phyloP scores from a whole-genome alignment of 208 protist genomes.

The Acanthamoeba lugdunensis region DNA sequence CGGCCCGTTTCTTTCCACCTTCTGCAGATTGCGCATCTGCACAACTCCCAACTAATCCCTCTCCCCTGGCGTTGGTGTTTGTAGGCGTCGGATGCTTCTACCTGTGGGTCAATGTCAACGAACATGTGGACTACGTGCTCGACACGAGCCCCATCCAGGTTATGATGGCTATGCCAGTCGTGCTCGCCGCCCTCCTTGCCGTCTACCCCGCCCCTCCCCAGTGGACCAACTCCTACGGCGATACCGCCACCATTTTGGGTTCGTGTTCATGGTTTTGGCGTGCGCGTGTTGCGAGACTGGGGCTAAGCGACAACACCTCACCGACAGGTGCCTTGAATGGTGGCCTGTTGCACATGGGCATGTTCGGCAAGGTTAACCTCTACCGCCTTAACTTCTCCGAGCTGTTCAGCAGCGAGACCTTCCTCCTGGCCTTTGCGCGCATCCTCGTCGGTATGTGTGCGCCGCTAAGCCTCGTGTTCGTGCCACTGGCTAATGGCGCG shows the following conservation, averaged over 20 bases:
- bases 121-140: not conserved
- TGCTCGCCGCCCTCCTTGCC: not conserved
- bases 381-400: slow-evolving; percentile 19
- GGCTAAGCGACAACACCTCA: not conserved
- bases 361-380: slow-evolving; percentile 14
- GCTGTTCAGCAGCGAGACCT: not conserved
- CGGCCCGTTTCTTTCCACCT: not conserved
- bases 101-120: not conserved
- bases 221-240: slow-evolving; percentile 21
- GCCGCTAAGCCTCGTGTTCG: not conserved
- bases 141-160: slow-evolving; percentile 1
- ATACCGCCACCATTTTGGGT: slow-evolving; percentile 29
- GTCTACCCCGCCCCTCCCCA: not conserved
- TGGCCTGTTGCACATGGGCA: not conserved
- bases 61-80: not conserved
- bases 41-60: no score
- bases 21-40: not conserved
- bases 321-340: not conserved
- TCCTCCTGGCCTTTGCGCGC: not conserved
- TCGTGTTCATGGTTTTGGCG: not conserved
- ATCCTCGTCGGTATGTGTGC: not conserved
- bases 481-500: not conserved
- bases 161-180: not conserved
- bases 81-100: slow-evolving; percentile 5
- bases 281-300: not conserved